Evolutionary conservation across 129 eudicot genomes (phyloP).

Genomic region (Pseudognaphalium luteoalbum): DNA sequence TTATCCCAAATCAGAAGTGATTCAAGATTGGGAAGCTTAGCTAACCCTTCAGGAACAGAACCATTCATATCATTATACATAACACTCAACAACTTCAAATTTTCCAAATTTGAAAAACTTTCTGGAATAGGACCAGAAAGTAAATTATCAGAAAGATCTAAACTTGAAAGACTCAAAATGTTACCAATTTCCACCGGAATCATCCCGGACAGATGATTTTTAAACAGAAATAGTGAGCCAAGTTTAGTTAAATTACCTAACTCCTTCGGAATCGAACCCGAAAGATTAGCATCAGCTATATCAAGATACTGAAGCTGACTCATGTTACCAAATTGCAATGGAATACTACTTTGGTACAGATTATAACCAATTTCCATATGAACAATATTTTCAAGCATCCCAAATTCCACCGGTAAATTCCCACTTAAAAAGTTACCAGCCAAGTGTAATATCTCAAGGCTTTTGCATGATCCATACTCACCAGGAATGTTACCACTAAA

Average conservation of each 20-base stretch:
- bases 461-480: conserved; percentile 59
- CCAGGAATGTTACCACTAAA: conserved; percentile 84
- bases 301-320: conserved; percentile 84
- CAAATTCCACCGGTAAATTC: conserved; percentile 64
- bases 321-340: conserved; percentile 90
- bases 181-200: conserved; percentile 62
- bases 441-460: conserved; percentile 72
- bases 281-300: conserved; percentile 83
- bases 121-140: conserved; percentile 81
- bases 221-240: conserved; percentile 73
- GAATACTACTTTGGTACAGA: conserved; percentile 63
- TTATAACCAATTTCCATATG: conserved; percentile 98
- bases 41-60: conserved; percentile 74
- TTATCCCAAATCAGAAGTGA: conserved; percentile 86
- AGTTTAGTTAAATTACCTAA: conserved; percentile 71
- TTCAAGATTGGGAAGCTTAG: conserved; percentile 69
- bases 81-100: conserved; percentile 69
- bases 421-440: conserved; percentile 86
- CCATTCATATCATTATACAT: conserved; percentile 84
- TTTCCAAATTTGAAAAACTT: conserved; percentile 64
- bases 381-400: conserved; percentile 55
- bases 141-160: conserved; percentile 93
- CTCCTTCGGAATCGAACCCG: conserved; percentile 68
- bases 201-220: conserved; percentile 59
- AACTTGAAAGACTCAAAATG: conserved; percentile 52